Base-by-base conservation (phyloP, 202 grass and related monocot genomes). In the Thinopyrum obtusiflorum region DNA sequence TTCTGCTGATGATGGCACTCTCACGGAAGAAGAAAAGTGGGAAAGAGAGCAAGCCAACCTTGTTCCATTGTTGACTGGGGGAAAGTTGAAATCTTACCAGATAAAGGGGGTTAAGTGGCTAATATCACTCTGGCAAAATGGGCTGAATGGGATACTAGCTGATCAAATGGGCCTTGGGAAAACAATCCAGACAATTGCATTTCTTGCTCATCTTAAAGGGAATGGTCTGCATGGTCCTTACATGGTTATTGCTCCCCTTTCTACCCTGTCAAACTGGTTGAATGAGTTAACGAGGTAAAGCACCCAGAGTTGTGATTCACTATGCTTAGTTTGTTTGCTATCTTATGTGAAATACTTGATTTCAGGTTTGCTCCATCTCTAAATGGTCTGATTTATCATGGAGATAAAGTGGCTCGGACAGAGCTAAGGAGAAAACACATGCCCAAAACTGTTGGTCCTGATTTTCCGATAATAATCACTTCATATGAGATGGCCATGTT, bases 131-230 rank as follows among this genome's bases (percentile, higher is more conserved):
- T 98, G 97, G 97, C 97, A 98, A 78, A 98, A 98, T 83, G 97
- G 97, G 66, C 83, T 98, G 1, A 98, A 96, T 88, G 93, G 93
- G 49, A 98, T 98, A 87, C 73, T 98, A 28, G 97, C 97, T 20
- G 97, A 98, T 68, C 97, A 98, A 87, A 98, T 98, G 97, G 97
- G 97, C 77, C 93, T 98, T 85, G 97, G 97, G 42, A 99, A 99
- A 88, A 99, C 97, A 61, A 96, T 99, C 71, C 97, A 99, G 85
- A 96, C 97, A 42, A 96, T 99, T 53, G 97, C 84, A 49, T 99
- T 99, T 96, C 90, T 99, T 63, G 90, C 97, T 28, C 97, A 99
- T 88, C 88, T 99, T 65, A 96, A 90, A 91, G 97, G 97, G 61
- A 93, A 96, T 80, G 97, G 93, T 47, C 71, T 94, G 77, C 78